Percentiles rank a stretch among this genome's conserved stretches.
Evolutionary conservation across 2,329 filamentous ascomycete genomes (phyloP).

Genomic region (Fusarium siculi): DNA sequence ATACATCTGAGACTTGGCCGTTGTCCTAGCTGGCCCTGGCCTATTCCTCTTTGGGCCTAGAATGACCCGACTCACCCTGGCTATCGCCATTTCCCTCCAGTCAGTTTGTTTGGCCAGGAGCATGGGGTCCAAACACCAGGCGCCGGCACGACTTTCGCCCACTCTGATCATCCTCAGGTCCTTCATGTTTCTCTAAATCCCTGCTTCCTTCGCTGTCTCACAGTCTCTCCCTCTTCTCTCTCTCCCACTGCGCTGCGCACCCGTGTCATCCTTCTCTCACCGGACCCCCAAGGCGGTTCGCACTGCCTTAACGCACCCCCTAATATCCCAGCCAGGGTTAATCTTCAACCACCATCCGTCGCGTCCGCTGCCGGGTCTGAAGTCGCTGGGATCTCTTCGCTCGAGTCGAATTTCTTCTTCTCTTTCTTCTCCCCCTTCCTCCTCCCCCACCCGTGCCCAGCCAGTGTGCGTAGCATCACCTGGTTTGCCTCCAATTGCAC

Average conservation of each 20-base stretch:
- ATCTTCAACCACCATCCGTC: slow-evolving; percentile 31
- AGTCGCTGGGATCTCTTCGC: slow-evolving; percentile 26
- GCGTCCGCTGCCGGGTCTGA: slow-evolving; percentile 25
- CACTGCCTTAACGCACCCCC: slow-evolving; percentile 31
- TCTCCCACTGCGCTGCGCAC: slow-evolving; percentile 10
- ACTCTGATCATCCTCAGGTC: slow-evolving; percentile 34
- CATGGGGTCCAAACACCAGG: slow-evolving; percentile 43
- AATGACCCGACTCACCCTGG: slow-evolving; percentile 31
- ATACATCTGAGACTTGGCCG: slow-evolving; percentile 26
- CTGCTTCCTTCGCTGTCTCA: slow-evolving; percentile 7
- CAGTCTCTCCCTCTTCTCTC: slow-evolving; percentile 7
- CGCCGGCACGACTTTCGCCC: slow-evolving; percentile 32
- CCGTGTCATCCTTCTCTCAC: slow-evolving; percentile 2
- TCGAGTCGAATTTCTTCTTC: slow-evolving; percentile 29
- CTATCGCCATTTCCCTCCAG: slow-evolving; percentile 41
- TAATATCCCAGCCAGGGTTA: slow-evolving; percentile 30
- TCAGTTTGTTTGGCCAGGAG: slow-evolving; percentile 29
- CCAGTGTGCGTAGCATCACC: slow-evolving; percentile 40
- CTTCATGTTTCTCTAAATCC: slow-evolving; percentile 30
- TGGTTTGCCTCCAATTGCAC: slow-evolving; percentile 38
- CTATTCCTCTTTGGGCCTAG: slow-evolving; percentile 22
- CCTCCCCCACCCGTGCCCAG: slow-evolving; percentile 38
- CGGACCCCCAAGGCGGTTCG: slow-evolving; percentile 12
- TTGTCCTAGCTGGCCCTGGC: slow-evolving; percentile 26
- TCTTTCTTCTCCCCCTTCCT: slow-evolving; percentile 11